Base-by-base conservation (phyloP, 257 asterid genomes). In the Nemophila menziesii region DNA sequence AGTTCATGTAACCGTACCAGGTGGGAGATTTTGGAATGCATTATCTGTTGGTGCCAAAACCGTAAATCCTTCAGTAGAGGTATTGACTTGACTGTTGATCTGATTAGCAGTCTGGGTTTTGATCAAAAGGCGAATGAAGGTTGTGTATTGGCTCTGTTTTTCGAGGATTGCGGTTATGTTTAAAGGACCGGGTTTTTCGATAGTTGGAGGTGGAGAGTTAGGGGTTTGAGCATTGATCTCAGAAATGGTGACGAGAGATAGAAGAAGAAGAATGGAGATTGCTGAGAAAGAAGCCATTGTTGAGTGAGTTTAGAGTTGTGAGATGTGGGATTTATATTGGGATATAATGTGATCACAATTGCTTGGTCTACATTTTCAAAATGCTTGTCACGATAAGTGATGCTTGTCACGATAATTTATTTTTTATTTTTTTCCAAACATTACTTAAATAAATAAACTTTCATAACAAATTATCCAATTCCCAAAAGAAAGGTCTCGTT, bases 21-120 rank as follows among this genome's bases (percentile, higher is more conserved):
- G 1, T 22, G 90, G 86, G 22, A 83, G 93, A 71, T 67, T 84
- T 48, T 51, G 54, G 76, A 89, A 89, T 19, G 97, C 92, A 43
- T 74, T 76, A 61, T 89, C 92, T 13, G 90, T 73, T 1, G 95
- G 92, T 22, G 97, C 93, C 44, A 89, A 74, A 0, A 89, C 70
- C 7, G 95, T 75, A 80, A 84, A 41, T 1, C 97, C 97, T 8
- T 78, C 84, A 24, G 42, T 56, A 12, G 97, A 89, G 8, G 54
- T 78, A 80, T 84, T 83, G 27, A 74, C 57, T 46, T 89, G 97
- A 71, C 26, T 80, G 80, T 78, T 58, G 75, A 87, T 84, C 33
- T 83, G 95, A 54, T 16, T 33, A 5, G 58, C 95, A 13, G 62
- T 52, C 23, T 73, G 92, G 2, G 93, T 73, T 1, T 46, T 26